phyloP scores from a whole-genome alignment of 1,139 yeast species.

The Geotrichum histeridarum region DNA sequence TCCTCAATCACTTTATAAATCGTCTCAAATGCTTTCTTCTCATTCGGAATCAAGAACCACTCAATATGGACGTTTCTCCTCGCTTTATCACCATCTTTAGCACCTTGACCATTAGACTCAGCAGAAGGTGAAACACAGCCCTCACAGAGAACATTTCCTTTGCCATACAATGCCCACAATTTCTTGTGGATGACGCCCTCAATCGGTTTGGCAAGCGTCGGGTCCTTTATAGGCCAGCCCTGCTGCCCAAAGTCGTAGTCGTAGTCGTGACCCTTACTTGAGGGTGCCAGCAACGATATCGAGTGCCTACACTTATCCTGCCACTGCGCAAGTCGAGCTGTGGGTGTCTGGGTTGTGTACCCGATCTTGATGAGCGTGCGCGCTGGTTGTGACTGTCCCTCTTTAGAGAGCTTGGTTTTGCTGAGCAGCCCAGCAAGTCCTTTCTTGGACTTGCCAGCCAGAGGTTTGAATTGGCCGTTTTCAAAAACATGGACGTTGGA shows the following conservation, averaged over 20 bases:
- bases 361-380: constrained; percentile 33
- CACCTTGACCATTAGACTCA: background rate
- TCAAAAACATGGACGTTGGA: constrained; percentile 29
- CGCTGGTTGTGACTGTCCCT: too few relatives aligned
- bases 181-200: constrained; percentile 28
- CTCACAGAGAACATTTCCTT: constrained; percentile 31
- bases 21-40: constrained; percentile 1
- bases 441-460: background rate
- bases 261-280: too few relatives aligned
- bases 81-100: constrained; percentile 9
- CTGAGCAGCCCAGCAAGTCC: background rate
- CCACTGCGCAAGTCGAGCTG: constrained; percentile 31
- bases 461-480: constrained; percentile 11
- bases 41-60: constrained; percentile 32
- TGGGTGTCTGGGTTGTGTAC: constrained; percentile 30
- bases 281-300: constrained; percentile 22
- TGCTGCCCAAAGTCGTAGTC: background rate
- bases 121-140: constrained; percentile 24
- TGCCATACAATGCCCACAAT: constrained; percentile 28
- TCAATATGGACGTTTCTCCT: constrained; percentile 24
- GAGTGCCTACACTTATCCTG: constrained; percentile 30
- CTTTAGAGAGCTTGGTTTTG: background rate
- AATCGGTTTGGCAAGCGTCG: background rate
- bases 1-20: background rate
- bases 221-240: background rate